A percentile compares a stretch with the other conserved stretches of the same genome.
These are phyloP conservation scores for Earliella scabrosa DNA, from an alignment of 1,284 basidiomycete genomes.

Conservation along the genomic window DNA sequence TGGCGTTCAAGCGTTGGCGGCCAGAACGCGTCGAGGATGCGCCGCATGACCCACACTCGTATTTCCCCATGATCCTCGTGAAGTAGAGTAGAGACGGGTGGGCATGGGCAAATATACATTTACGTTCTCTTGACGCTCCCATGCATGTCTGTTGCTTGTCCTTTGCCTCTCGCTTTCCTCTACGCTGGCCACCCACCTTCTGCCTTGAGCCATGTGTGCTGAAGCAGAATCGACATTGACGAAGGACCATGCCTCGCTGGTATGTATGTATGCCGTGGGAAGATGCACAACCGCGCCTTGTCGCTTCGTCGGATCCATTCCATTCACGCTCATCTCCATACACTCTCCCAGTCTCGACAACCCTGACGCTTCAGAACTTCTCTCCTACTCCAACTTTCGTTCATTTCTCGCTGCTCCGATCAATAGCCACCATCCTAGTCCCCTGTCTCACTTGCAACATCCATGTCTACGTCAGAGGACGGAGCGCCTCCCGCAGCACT, in stretches of 20 bases:
- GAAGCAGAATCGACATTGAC: not conserved
- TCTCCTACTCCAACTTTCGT: too few relatives aligned
- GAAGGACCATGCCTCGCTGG: too few relatives aligned
- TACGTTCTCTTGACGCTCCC: too few relatives aligned
- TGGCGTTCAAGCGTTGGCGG: constrained; percentile 70
- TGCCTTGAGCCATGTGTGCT: not conserved
- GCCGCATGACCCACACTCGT: constrained; percentile 76
- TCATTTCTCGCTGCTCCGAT: too few relatives aligned
- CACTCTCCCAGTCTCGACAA: too few relatives aligned
- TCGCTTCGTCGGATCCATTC: not conserved
- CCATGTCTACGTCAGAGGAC: constrained; percentile 19
- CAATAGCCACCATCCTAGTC: too few relatives aligned
- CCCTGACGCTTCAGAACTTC: too few relatives aligned
- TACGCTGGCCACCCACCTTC: too few relatives aligned
- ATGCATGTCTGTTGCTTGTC: not conserved
- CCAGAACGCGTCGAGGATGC: constrained; percentile 70
- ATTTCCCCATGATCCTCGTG: constrained; percentile 87
- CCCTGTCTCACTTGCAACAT: not conserved
- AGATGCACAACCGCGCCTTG: too few relatives aligned
- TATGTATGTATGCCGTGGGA: not conserved
- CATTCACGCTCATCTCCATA: too few relatives aligned
- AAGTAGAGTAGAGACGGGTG: constrained; percentile 52
- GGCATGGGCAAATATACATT: too few relatives aligned
- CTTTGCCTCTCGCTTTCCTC: too few relatives aligned
- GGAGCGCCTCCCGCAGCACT: constrained; percentile 51